Percentiles rank a stretch among this genome's conserved stretches.
These are phyloP conservation scores for Xylariomycetidae sp. DNA, from an alignment of 2,329 filamentous ascomycete species.

Conservation along the genomic window DNA sequence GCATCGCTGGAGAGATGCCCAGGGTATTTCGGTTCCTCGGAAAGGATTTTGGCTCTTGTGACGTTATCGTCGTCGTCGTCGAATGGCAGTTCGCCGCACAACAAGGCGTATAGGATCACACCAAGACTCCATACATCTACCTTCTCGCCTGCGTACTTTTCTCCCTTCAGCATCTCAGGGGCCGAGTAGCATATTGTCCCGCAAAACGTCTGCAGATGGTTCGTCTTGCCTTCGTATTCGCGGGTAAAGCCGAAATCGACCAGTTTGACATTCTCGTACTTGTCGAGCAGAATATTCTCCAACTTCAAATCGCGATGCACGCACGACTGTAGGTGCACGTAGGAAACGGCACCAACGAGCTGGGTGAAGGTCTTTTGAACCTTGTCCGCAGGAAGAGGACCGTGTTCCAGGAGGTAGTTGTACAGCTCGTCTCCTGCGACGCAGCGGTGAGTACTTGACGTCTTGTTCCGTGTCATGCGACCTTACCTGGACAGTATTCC, in stretches of 20 bases:
- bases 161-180: slow-evolving; percentile 96
- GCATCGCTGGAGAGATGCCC: slow-evolving; percentile 74
- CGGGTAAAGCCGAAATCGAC: slow-evolving; percentile 97
- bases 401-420: slow-evolving; percentile 86
- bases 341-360: slow-evolving; percentile 87
- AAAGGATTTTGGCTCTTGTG: slow-evolving; percentile 79
- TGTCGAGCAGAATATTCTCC: slow-evolving; percentile 94
- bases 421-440: slow-evolving; percentile 84
- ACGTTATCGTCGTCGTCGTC: slow-evolving; percentile 90
- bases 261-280: slow-evolving; percentile 93
- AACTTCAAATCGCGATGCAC: slow-evolving; percentile 96
- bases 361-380: slow-evolving; percentile 96
- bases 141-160: slow-evolving; percentile 97
- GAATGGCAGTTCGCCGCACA: slow-evolving; percentile 84
- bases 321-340: slow-evolving; percentile 91
- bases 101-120: slow-evolving; percentile 75
- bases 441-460: neutral
- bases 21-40: slow-evolving; percentile 79
- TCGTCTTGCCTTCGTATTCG: slow-evolving; percentile 92
- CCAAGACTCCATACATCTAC: slow-evolving; percentile 94
- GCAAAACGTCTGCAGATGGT: slow-evolving; percentile 94
- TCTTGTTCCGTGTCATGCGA: neutral
- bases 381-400: slow-evolving; percentile 75
- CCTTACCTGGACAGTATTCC: slow-evolving; percentile 85
- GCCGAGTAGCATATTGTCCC: slow-evolving; percentile 97